Base-by-base conservation (phyloP, 306 rosid species). In the Gastrolobium villosum region DNA sequence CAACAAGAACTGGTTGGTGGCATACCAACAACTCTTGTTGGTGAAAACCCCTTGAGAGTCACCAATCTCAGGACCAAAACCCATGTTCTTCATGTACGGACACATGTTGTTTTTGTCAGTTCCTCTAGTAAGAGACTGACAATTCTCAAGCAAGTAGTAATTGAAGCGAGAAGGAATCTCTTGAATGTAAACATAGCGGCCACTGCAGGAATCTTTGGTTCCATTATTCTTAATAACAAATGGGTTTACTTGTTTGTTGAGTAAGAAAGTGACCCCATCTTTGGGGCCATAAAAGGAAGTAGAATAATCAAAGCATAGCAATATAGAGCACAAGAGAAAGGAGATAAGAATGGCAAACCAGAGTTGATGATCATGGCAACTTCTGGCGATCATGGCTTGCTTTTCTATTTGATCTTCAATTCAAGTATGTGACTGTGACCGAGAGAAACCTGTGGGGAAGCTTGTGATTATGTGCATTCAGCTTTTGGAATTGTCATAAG, bases 1-100 rank as follows among this genome's bases (percentile, higher is more conserved):
- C n/a, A 95, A 39, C 72, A 83, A 41, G 79, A 92, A 95, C 66
- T 92, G 99, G 79, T 92, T 92, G 1, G 99, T 95, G 37, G 77
- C 86, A 84, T 84, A 91, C 91, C 97, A 92, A 49, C 97, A 91
- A 49, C 79, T 85, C 20, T n/a, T 10, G 72, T 82, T 83, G 3
- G 84, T 61, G 30, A 94, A 74, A 83, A 87, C 63, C 11, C 83
- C 88, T 41, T 30, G 60, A 53, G 86, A 20, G 48, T 85, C 62
- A 1, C 64, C 35, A 48, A 90, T 74, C 14, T 36, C 11, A 2
- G 94, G 89, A 3, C 99, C 99, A 6, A 92, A 74, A 31, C 99
- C 99, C 4, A 13, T 37, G 81, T 92, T 95, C 39, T 37, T 77
- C 61, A 91, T 64, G 83, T 80, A 95, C 0, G 90, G 89, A 68